Conservation (phyloP, 345 rosid genomes). For the Hibiscus tridactylites region DNA sequence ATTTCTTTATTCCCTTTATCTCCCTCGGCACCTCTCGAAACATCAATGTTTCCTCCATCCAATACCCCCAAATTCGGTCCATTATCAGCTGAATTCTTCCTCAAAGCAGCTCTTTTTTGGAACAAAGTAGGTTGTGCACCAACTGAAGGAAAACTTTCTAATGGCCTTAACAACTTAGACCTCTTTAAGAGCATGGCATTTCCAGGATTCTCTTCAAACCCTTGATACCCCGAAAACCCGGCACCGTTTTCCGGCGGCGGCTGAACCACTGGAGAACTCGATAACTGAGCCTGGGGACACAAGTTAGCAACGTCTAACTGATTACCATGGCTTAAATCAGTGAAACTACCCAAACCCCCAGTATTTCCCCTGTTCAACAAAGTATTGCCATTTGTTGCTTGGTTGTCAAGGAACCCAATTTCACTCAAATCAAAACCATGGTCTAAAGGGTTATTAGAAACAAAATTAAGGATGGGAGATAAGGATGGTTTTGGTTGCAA, state of each 20-base stretch:
- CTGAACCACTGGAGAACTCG: conserved; percentile 22
- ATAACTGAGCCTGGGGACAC: conserved; percentile 25
- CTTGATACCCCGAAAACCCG: conserved; percentile 32
- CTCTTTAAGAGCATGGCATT: conserved; percentile 32
- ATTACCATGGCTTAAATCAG: conserved; percentile 26
- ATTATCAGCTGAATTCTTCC: conserved; percentile 35
- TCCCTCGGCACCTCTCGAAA: conserved; percentile 23
- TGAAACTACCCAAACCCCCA: conserved; percentile 28
- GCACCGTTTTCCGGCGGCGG: conserved; percentile 24
- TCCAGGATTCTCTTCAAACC: conserved; percentile 32
- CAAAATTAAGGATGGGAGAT: conserved; percentile 36
- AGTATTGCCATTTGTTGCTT: conserved; percentile 24
- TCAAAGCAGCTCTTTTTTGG: conserved; percentile 51
- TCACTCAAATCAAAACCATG: conserved; percentile 46
- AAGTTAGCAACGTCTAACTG: conserved; percentile 27
- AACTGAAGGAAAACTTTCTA: conserved; percentile 36
- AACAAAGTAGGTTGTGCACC: conserved; percentile 58
- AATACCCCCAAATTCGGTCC: conserved; percentile 20
- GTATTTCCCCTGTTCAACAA: conserved; percentile 25
- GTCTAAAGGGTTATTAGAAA: conserved; percentile 37
- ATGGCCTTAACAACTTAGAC: conserved; percentile 48
- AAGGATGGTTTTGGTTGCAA: conserved; percentile 34
- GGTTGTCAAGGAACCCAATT: conserved; percentile 45
- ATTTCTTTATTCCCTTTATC: conserved; percentile 40
- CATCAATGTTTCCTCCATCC: not conserved